phyloP scores from a whole-genome alignment of 2,329 filamentous ascomycete genomes.

The Cladorrhinum sp. region DNA sequence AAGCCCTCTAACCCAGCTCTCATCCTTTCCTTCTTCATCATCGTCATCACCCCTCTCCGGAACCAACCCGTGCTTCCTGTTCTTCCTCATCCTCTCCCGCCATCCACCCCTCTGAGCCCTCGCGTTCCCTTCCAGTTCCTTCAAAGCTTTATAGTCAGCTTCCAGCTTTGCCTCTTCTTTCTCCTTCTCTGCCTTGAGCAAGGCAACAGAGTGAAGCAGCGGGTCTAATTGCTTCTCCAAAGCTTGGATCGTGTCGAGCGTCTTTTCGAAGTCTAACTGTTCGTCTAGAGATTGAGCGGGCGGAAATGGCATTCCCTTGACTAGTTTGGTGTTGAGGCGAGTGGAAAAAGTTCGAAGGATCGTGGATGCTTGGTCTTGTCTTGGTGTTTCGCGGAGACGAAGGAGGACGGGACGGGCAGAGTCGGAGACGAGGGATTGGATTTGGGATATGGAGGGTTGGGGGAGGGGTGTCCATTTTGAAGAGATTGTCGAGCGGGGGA shows the following conservation, averaged over 20 bases:
- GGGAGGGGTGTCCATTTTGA: conserved; percentile 64
- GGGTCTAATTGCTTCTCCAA: conserved; percentile 61
- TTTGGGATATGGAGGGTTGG: conserved; percentile 50
- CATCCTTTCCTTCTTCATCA: background rate
- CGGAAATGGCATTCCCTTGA: conserved; percentile 64
- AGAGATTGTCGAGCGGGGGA: conserved; percentile 64
- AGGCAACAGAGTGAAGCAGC: conserved; percentile 58
- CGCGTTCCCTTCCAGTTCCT: conserved; percentile 53
- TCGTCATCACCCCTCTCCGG: conserved; percentile 33
- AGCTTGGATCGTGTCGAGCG: conserved; percentile 55
- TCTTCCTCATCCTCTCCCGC: conserved; percentile 41
- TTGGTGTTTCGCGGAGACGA: conserved; percentile 45
- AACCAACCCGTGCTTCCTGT: conserved; percentile 50
- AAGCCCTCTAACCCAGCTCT: too few relatives aligned
- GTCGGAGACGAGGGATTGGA: conserved; percentile 55
- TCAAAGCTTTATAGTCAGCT: conserved; percentile 50
- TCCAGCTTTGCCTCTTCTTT: conserved; percentile 55
- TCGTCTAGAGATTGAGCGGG: conserved; percentile 47
- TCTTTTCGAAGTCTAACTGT: conserved; percentile 65
- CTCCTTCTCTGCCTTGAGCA: conserved; percentile 57
- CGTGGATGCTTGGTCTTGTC: conserved; percentile 51
- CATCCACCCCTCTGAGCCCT: conserved; percentile 51
- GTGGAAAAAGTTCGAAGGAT: conserved; percentile 55
- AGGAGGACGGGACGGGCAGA: conserved; percentile 61
- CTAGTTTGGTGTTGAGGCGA: conserved; percentile 56